Base-by-base conservation (phyloP, 2,329 filamentous ascomycete species). In the Achaetomium macrosporum region DNA sequence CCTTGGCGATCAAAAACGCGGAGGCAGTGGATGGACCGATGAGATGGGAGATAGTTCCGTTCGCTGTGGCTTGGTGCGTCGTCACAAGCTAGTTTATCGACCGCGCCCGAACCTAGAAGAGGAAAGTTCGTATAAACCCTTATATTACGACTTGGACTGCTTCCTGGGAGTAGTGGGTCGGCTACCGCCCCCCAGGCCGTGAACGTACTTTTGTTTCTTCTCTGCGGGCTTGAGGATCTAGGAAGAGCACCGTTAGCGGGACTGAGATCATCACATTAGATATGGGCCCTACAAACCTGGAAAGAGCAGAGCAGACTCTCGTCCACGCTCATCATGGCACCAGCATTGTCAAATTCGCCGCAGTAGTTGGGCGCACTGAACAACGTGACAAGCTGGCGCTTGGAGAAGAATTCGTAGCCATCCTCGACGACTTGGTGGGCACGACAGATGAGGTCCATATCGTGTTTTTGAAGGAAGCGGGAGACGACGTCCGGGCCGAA, bases 201-300 rank as follows among this genome's bases (percentile, higher is more conserved):
- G 81, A 70, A 95, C 91, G 80, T 95, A 97, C 91, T 97, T 97
- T 89, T 96, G 92, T 86, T 99, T 99, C 86, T 99, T 99, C 83
- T 99, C 93, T 73, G 93, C 93, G 68, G 93, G 93, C 80, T 97
- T 99, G 78, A 99, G 81, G 70, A 99, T 97, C 90, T 95, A 64
- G 29, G 50, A 43, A 41, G 44, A 46, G 15, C 29, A 25, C 13
- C 2, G 57, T 69, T 51, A 68, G 62, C 44, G 44, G 15, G 15
- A 30, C 42, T 19, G 12, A 5, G 13, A 3, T n/a, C 2, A n/a
- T 17, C 3, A 5, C 12, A 1, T 30, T 12, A 9, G 17, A 11
- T 37, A 53, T 42, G 35, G 33, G 2, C 39, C 30, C 12, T 12
- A 70, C 76, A 51, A 63, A 93, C 89, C 88, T 97, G 93, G 86